Evolutionary conservation across 2,329 filamentous ascomycete genomes (phyloP), one percentile per base, ranked within the genome.

Genomic region (Colletotrichum nymphaeae): DNA sequence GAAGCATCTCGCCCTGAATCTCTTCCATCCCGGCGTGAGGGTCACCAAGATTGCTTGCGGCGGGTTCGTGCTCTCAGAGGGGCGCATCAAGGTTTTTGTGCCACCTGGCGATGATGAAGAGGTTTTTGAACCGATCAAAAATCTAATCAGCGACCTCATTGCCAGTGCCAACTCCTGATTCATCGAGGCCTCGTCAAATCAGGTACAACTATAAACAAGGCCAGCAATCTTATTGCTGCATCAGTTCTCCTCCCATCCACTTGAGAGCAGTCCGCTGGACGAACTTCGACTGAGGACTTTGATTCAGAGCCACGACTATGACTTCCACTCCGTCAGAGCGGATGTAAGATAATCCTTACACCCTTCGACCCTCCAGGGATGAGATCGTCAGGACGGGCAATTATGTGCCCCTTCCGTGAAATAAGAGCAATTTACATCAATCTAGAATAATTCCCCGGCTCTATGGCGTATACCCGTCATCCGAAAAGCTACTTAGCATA

Each of bases 11-110:
- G 88, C 86, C 0, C 79, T 91, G 16, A 84, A 91, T 76, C 76
- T 91, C 75, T 88, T 88, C 68, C 88, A 91, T 75, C 87, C 89
- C 0, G 83, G 85, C n/a, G 88, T 90, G 3, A 81, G 84, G 1
- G 79, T 91, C 28, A 81, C 81, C 14, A 88, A 89, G 74, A 83
- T 91, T 32, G 88, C 88, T 0, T 91, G 88, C 72, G 86, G 86
- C 0, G 88, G 88, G 0, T 91, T 91, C 69, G 86, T 87, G 49
- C 80, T 91, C 12, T 86, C 87, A 0, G 88, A 89, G 73, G 85
- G 81, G 12, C 82, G 88, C 32, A 63, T 91, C 24, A 91, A 91
- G 78, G 78, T 90, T 16, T 84, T 86, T 53, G n/a, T 67, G 7
- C 67, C 71, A 12, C 63, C 62, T 3, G 67, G 69, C 24, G 63